phyloP scores from a whole-genome alignment of 371 early-diverging fungal species.

The Zychaea mexicana region DNA sequence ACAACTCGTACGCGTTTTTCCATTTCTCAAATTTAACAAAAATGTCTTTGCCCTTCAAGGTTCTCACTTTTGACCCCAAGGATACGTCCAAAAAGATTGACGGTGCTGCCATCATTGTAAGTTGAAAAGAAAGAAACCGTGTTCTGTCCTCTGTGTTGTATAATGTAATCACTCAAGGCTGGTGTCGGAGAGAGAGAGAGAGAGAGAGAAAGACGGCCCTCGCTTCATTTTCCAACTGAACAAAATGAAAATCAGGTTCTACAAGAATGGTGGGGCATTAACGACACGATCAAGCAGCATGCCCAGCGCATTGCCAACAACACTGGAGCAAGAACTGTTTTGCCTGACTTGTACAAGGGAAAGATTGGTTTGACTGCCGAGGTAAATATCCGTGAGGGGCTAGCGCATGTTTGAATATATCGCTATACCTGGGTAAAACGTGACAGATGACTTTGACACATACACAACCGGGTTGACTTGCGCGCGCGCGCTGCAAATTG shows the following conservation, averaged over 20 bases:
- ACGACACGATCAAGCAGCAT: constrained; percentile 42
- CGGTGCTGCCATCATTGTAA: constrained; percentile 32
- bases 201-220: no score
- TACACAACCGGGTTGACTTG: no score
- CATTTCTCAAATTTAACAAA: no score
- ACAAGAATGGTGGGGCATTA: constrained; percentile 48
- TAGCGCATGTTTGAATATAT: no score
- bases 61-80: constrained; percentile 21
- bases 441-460: no score
- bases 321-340: constrained; percentile 41
- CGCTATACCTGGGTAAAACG: neutral
- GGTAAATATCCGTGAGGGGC: constrained; percentile 1
- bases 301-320: constrained; percentile 51
- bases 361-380: constrained; percentile 43
- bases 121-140: neutral
- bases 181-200: no score
- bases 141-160: neutral
- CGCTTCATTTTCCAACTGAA: no score
- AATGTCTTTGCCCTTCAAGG: constrained; percentile 13
- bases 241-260: constrained; percentile 18
- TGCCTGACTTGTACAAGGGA: constrained; percentile 57
- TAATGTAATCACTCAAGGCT: no score
- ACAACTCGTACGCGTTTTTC: no score
- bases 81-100: constrained; percentile 13
- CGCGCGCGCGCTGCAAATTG: neutral